phyloP scores from a whole-genome alignment of 169 alveolate genomes.

The Besnoitia besnoiti region DNA sequence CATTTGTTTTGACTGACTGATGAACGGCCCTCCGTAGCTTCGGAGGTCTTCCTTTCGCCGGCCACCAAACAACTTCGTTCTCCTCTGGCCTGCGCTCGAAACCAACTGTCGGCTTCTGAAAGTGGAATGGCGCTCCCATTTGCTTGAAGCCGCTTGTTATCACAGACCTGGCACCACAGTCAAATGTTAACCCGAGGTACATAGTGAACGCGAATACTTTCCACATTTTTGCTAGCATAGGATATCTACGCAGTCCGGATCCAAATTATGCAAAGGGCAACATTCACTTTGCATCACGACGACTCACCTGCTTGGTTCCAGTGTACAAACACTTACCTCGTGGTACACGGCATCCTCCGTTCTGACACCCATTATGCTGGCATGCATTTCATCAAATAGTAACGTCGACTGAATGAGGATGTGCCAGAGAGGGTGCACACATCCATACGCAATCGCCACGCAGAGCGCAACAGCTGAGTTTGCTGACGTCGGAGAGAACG shows the following conservation, averaged over 20 bases:
- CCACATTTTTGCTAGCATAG: constrained; percentile 56
- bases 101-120: constrained; percentile 29
- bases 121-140: constrained; percentile 67
- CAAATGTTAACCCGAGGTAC: constrained; percentile 30
- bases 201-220: constrained; percentile 9
- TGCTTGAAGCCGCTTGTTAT: constrained; percentile 57
- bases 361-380: too few relatives aligned
- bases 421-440: too few relatives aligned
- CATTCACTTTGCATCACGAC: background rate
- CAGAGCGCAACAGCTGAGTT: too few relatives aligned
- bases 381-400: too few relatives aligned
- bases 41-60: constrained; percentile 64
- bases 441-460: too few relatives aligned
- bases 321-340: background rate
- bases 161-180: background rate
- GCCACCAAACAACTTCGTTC: constrained; percentile 57
- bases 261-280: background rate
- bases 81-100: constrained; percentile 33
- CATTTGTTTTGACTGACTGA: constrained; percentile 18
- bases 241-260: background rate
- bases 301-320: background rate
- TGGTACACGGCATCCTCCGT: background rate
- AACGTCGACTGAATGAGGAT: too few relatives aligned
- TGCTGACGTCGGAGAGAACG: too few relatives aligned
- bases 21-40: constrained; percentile 32